phyloP scores from a whole-genome alignment of 78 protist species.

The Dictyostelium citrinum region DNA sequence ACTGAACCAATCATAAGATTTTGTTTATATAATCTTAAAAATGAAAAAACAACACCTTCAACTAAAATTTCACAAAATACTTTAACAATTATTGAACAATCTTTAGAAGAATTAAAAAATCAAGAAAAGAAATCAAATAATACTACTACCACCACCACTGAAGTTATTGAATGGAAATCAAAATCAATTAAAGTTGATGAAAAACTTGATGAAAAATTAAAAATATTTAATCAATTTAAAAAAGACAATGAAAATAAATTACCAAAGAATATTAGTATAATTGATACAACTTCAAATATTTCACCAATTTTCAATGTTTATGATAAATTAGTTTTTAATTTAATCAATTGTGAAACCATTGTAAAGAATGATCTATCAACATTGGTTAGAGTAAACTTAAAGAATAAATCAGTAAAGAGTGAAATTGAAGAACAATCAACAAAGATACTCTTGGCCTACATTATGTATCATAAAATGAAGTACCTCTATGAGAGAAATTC shows the following conservation, averaged over 20 bases:
- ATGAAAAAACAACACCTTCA: not conserved
- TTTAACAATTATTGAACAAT: not conserved
- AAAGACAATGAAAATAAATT: not conserved
- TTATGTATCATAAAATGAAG: constrained; percentile 19
- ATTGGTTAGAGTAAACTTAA: not conserved
- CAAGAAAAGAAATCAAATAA: not conserved
- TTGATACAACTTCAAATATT: not conserved
- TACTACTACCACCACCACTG: not conserved
- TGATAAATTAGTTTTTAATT: constrained; percentile 27
- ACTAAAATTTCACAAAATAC: not conserved
- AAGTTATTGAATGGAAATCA: constrained; percentile 14
- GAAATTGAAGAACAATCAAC: constrained; percentile 41
- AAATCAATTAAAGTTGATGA: constrained; percentile 8
- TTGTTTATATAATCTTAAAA: constrained; percentile 42
- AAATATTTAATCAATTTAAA: not conserved
- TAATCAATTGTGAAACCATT: constrained; percentile 28
- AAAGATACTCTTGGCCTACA: not conserved
- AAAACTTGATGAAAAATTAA: constrained; percentile 12
- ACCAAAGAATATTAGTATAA: not conserved
- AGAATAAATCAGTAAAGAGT: constrained; percentile 50
- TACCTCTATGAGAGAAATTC: constrained; percentile 29
- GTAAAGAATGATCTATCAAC: constrained; percentile 15
- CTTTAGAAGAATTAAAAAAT: not conserved
- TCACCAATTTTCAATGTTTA: not conserved
- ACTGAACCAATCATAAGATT: constrained; percentile 31